phyloP scores from a whole-genome alignment of 805 yeast genomes.

The Clavispora carvajalis region DNA sequence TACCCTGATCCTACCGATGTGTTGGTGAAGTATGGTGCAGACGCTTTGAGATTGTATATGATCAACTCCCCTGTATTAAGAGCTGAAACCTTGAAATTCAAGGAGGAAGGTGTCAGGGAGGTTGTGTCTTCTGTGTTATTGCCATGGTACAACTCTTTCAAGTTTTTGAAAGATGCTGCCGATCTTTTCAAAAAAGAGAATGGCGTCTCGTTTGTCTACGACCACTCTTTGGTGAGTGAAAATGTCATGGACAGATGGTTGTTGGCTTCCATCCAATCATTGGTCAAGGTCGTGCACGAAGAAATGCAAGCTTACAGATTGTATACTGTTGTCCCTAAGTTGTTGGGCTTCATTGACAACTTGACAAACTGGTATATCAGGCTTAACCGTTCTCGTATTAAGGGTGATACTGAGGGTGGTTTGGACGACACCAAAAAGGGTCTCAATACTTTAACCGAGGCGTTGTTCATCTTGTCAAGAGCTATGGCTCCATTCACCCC shows the following conservation, averaged over 20 bases:
- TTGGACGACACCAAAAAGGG: constrained; percentile 79
- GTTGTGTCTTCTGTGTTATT: constrained; percentile 91
- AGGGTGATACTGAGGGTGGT: constrained; percentile 78
- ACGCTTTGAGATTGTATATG: constrained; percentile 90
- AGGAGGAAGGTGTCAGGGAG: constrained; percentile 98
- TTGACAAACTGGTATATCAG: constrained; percentile 99
- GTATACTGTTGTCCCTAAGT: constrained; percentile 93
- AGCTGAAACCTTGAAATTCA: constrained; percentile 94
- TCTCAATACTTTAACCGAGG: constrained; percentile 86
- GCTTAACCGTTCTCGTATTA: constrained; percentile 94
- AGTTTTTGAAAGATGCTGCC: constrained; percentile 93
- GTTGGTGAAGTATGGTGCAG: constrained; percentile 91
- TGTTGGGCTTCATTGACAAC: constrained; percentile 83
- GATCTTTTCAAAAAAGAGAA: constrained; percentile 75
- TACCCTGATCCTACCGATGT: constrained; percentile 91
- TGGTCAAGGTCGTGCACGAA: constrained; percentile 75
- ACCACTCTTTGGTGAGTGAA: constrained; percentile 56
- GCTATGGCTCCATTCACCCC: constrained; percentile 99
- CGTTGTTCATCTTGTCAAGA: constrained; percentile 78
- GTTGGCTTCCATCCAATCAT: constrained; percentile 90
- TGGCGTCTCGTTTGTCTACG: constrained; percentile 65
- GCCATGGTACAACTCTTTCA: constrained; percentile 99
- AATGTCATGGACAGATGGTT: constrained; percentile 99
- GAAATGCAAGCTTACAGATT: constrained; percentile 90
- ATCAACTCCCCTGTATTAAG: constrained; percentile 96